Conservation (phyloP, 441 rosid genomes). For the Jatropha podagrica region DNA sequence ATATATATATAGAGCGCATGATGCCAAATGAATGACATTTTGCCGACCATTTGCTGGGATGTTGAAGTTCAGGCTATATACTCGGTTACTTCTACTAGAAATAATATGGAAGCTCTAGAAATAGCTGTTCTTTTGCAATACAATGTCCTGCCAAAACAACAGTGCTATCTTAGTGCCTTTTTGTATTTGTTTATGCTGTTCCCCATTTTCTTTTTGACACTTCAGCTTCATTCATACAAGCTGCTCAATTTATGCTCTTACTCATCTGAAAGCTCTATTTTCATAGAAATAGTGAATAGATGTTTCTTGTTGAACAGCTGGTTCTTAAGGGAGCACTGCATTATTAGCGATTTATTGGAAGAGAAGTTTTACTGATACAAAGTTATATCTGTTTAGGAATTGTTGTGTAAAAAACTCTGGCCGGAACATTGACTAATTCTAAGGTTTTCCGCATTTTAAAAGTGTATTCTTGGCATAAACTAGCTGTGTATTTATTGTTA, state of each 20-base stretch:
- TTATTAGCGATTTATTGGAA: background rate
- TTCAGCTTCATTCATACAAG: background rate
- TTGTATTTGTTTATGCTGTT: background rate
- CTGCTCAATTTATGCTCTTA: background rate
- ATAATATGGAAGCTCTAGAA: background rate
- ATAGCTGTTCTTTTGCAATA: slow-evolving; percentile 1
- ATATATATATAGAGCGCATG: too few relatives aligned
- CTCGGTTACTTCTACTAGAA: background rate
- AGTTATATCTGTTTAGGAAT: background rate
- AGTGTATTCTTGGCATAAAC: background rate
- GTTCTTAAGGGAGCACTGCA: background rate
- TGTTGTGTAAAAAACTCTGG: background rate
- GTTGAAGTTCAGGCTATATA: background rate
- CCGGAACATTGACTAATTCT: background rate
- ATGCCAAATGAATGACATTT: background rate
- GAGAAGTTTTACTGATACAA: background rate
- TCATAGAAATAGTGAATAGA: background rate
- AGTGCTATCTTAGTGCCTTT: background rate
- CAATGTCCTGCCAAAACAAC: background rate
- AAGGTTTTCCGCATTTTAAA: background rate
- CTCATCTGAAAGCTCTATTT: background rate
- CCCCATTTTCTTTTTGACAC: background rate
- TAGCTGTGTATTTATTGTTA: background rate
- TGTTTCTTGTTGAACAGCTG: background rate
- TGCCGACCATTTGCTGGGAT: background rate